phyloP scores from a whole-genome alignment of 306 rosid species.

The Begonia loranthoides region DNA sequence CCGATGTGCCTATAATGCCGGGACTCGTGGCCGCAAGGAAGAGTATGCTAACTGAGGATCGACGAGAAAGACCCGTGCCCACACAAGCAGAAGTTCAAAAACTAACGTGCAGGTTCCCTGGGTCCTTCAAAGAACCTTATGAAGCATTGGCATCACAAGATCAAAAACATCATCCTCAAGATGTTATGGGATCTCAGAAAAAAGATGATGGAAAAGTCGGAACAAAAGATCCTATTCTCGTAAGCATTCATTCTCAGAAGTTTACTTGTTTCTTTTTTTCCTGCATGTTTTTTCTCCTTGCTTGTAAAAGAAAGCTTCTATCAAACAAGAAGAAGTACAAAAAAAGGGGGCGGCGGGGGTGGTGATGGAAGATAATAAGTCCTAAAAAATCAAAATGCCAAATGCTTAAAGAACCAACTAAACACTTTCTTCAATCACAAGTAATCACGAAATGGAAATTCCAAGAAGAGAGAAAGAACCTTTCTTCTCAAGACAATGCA shows the following conservation, averaged over 20 bases:
- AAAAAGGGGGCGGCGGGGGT: no score
- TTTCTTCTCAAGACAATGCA: no score
- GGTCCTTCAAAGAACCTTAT: constrained; percentile 82
- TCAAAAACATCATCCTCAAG: constrained; percentile 49
- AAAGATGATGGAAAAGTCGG: constrained; percentile 41
- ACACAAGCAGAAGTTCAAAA: constrained; percentile 64
- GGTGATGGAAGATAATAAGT: no score
- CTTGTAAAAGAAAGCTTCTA: no score
- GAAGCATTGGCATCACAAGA: constrained; percentile 40
- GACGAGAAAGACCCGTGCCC: constrained; percentile 63
- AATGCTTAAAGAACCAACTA: no score
- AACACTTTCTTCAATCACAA: no score
- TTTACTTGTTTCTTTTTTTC: neutral
- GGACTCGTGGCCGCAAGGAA: constrained; percentile 88
- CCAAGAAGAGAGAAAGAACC: no score
- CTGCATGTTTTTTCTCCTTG: no score
- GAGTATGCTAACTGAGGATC: constrained; percentile 76
- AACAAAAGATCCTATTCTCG: constrained; percentile 67
- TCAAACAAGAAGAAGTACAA: no score
- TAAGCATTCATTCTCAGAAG: constrained; percentile 20
- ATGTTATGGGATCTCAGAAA: constrained; percentile 29
- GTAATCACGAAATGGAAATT: no score
- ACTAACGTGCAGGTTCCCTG: constrained; percentile 68
- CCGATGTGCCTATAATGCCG: constrained; percentile 48
- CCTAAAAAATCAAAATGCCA: no score